phyloP scores from a whole-genome alignment of 805 yeast genomes.

The Torulaspora delbrueckii region DNA sequence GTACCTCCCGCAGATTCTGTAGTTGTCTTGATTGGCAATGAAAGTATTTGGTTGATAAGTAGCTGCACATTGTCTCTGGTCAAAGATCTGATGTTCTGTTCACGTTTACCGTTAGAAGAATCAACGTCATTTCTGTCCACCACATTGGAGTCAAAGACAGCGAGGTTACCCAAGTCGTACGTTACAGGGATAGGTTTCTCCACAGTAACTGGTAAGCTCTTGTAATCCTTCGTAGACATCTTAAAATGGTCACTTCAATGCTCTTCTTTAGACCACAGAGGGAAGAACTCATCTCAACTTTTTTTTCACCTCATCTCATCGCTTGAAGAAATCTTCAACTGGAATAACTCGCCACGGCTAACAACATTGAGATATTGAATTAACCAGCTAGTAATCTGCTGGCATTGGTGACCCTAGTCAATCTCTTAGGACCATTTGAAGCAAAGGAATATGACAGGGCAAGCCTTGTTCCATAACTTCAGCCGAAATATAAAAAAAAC shows the following conservation, averaged over 20 bases:
- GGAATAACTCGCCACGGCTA: conserved; percentile 1
- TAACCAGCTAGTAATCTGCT: too few relatives aligned
- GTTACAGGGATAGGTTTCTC: conserved; percentile 86
- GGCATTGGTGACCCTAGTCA: too few relatives aligned
- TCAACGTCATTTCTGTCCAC: conserved; percentile 58
- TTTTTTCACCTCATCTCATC: conserved; percentile 12
- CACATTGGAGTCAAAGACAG: conserved; percentile 87
- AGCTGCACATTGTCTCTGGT: conserved; percentile 93
- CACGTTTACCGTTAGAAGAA: conserved; percentile 50
- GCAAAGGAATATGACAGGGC: too few relatives aligned
- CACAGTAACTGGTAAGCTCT: conserved; percentile 64
- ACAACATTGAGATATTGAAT: neutral
- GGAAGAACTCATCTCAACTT: neutral
- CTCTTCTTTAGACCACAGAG: neutral
- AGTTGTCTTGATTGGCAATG: conserved; percentile 84
- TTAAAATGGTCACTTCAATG: conserved; percentile 4
- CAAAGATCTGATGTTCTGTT: conserved; percentile 54
- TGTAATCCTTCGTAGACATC: conserved; percentile 25
- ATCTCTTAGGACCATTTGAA: too few relatives aligned
- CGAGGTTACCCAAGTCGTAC: conserved; percentile 85
- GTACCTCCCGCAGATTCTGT: conserved; percentile 58
- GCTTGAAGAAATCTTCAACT: neutral
- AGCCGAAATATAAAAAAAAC: too few relatives aligned
- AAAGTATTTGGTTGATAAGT: conserved; percentile 81
- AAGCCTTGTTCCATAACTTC: too few relatives aligned